Base-by-base conservation (phyloP, 2,329 filamentous ascomycete species). In the Epichloe coenophiala region DNA sequence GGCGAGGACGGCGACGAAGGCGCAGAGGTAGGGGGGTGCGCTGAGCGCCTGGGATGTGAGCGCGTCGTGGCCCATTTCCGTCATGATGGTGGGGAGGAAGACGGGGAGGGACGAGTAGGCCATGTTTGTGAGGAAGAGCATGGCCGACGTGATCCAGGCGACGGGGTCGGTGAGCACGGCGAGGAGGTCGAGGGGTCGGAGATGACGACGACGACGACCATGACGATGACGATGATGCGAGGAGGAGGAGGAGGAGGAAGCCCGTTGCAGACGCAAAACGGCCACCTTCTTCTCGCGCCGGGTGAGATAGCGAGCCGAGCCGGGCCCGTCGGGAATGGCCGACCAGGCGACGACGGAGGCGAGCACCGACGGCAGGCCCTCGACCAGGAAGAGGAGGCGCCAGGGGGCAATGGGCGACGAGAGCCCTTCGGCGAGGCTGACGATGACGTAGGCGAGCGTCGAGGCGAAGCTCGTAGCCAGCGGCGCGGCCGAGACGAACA, bases 101-200 rank as follows among this genome's bases (percentile, higher is more conserved):
- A 93, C 86, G 3, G 89, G 89, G 63, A 95, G 81, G 21, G 86
- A 91, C 60, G 82, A 83, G 70, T 95, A 95, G 12, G 88, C 85
- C 63, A 94, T 84, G 66, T 95, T 95, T 61, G 85, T 82, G 65
- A 84, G 80, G 71, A 94, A 89, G 72, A 94, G 87, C 78, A 95
- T 94, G 58, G 79, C 67, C 1, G 88, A 84, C 4, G 86, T 86
- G 41, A 91, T 72, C 69, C 87, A 91, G 40, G 64, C 61, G 50
- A 65, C 56, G 45, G 65, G 65, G 52, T 68, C 65, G 36, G 54
- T 45, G 47, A 68, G 58, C 13, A 68, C 60, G 53, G 76, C 68
- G 13, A 79, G 60, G 40, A 86, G 72, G 56, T 85, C 81, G 33
- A 65, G 64, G 58, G 72, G 68, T 39, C 79, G 69, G 46, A 86